Evolutionary conservation across 2,329 filamentous ascomycete genomes (phyloP).

Genomic region (Zarea fungicola): DNA sequence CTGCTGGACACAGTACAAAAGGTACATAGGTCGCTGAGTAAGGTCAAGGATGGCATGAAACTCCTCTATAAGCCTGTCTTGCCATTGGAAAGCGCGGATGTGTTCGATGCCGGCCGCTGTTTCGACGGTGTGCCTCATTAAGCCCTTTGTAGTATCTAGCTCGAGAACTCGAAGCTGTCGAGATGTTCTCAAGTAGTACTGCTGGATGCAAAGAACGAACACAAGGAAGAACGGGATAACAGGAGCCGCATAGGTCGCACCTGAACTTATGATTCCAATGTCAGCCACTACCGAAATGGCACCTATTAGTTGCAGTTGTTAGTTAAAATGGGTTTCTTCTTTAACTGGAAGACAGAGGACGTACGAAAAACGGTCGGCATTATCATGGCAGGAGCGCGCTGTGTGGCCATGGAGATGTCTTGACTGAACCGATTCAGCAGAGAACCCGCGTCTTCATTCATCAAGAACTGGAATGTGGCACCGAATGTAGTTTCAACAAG

Average conservation of each 20-base stretch:
- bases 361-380: conserved; percentile 1
- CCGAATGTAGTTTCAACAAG: not conserved
- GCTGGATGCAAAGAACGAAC: conserved; percentile 24
- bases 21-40: conserved; percentile 50
- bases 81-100: conserved; percentile 52
- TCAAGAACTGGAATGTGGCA: not conserved
- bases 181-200: conserved; percentile 30
- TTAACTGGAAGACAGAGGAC: not conserved
- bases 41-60: conserved; percentile 41
- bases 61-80: conserved; percentile 33
- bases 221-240: conserved; percentile 21
- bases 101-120: conserved; percentile 40
- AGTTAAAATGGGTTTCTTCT: not conserved
- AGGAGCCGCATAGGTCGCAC: conserved; percentile 25
- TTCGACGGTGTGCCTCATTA: conserved; percentile 35
- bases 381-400: not conserved
- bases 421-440: conserved; percentile 5
- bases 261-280: conserved; percentile 16
- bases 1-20: conserved; percentile 49
- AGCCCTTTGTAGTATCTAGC: conserved; percentile 28
- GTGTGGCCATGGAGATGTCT: not conserved
- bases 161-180: conserved; percentile 32
- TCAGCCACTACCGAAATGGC: conserved; percentile 18
- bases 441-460: not conserved
- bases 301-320: conserved; percentile 15